Evolutionary conservation across 2,329 filamentous ascomycete genomes (phyloP), one percentile per base, ranked within the genome.

Genomic region (Penicillium brasilianum): DNA sequence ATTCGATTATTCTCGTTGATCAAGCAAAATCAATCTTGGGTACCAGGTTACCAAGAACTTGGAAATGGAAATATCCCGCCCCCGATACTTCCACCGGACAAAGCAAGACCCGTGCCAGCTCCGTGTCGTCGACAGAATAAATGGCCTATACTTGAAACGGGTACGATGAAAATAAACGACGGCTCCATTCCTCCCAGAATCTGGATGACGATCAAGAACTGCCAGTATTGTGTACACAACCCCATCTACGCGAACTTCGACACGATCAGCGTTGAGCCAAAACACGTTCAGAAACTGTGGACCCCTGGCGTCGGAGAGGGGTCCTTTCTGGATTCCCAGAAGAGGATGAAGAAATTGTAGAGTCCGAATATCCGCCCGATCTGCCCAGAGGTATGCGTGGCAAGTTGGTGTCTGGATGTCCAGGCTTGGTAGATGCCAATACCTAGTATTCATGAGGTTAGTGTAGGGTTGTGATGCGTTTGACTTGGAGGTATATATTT

Each of bases 311-410:
- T 79, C 77, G 60, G 79, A 43, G 18, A 43, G 20, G 9, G 39
- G 39, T 0, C 77, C 75, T 65, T 70, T 64, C 55, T 76, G 72
- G 7, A 71, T 65, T 0, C 66, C 66, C 63, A 69, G 60, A 74
- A 68, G 36, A 78, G 79, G 11, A 78, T 62, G 50, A 80, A 74
- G 58, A 80, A 81, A 0, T 70, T 73, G 60, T 76, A 80, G 1
- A 72, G 66, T 11, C 77, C 75, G 58, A 76, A 78, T 20, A 81
- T 80, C 79, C 78, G 80, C 0, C 39, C 39, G 32, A 78, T 76
- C 39, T 67, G 61, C 0, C 65, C 63, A 14, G 58, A 54, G 14
- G 67, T 72, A 0, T 73, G 74, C 18, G 73, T 61, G 1, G 76
- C 73, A 22, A 81, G 65, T 55, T 79, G 75, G 58, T 80, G 71